Conservation (phyloP, 225 moss, liverwort and hornwort genomes). For the Pseudoscleropodium purum region DNA sequence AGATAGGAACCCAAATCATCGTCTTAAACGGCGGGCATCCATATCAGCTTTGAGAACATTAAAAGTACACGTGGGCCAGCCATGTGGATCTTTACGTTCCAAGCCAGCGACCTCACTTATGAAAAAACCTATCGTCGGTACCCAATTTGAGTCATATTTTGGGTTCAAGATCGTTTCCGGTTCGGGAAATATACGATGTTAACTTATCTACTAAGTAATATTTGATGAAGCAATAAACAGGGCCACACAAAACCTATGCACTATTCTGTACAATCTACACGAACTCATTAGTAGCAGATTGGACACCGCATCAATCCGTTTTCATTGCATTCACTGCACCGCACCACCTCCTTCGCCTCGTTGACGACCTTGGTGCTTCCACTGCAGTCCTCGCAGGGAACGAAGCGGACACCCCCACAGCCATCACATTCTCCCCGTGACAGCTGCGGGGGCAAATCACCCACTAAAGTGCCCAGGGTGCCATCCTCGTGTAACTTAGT, state of each 20-base stretch:
- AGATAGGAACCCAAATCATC: not conserved
- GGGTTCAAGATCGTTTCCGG: not conserved
- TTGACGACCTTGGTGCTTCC: constrained; percentile 46
- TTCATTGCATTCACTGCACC: constrained; percentile 53
- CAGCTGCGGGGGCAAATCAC: constrained; percentile 22
- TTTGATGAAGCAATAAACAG: not conserved
- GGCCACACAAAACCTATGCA: constrained; percentile 14
- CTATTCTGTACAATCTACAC: constrained; percentile 7
- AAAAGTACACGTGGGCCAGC: constrained; percentile 19
- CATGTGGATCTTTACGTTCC: not conserved
- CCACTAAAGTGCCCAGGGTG: constrained; percentile 27
- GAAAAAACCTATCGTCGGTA: not conserved
- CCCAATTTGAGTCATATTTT: not conserved
- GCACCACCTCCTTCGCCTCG: constrained; percentile 30
- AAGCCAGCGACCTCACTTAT: not conserved
- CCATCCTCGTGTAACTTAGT: constrained; percentile 36
- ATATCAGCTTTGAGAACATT: constrained; percentile 3
- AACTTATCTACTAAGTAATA: not conserved
- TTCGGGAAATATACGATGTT: not conserved
- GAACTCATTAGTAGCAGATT: constrained; percentile 31
- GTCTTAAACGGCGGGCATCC: not conserved
- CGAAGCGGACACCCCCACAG: constrained; percentile 54
- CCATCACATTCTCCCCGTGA: constrained; percentile 43
- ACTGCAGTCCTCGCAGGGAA: constrained; percentile 46
- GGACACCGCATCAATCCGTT: constrained; percentile 61